These are phyloP conservation scores for Cucurbitaria berberidis DNA, from an alignment of 2,329 filamentous ascomycete genomes.

Conservation along the genomic window DNA sequence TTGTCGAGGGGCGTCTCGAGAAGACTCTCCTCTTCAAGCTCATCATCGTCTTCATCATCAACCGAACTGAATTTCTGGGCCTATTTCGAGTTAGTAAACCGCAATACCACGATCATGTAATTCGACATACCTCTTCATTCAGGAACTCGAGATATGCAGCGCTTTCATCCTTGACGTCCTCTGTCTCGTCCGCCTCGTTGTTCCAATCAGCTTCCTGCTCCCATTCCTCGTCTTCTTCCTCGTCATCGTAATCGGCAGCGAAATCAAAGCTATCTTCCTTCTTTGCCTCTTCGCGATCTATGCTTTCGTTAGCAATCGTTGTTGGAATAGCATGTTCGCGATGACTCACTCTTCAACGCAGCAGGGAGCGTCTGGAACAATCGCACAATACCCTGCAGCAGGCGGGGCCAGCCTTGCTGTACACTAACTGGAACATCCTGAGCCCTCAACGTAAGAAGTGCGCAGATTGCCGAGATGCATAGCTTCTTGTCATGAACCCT, in stretches of 20 bases:
- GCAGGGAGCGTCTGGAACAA: slow-evolving; percentile 90
- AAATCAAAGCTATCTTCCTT: slow-evolving; percentile 81
- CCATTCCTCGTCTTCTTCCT: slow-evolving; percentile 84
- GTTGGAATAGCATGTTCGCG: slow-evolving; percentile 5
- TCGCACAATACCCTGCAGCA: slow-evolving; percentile 86
- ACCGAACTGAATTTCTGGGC: slow-evolving; percentile 82
- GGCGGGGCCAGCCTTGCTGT: slow-evolving; percentile 90
- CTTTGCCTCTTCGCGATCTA: slow-evolving; percentile 88
- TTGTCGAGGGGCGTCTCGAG: slow-evolving; percentile 95
- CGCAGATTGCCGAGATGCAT: slow-evolving; percentile 90
- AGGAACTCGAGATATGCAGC: slow-evolving; percentile 95
- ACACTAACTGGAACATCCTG: slow-evolving; percentile 90
- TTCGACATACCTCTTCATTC: slow-evolving; percentile 79
- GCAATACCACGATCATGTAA: neutral
- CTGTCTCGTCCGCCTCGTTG: slow-evolving; percentile 67
- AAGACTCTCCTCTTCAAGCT: slow-evolving; percentile 89
- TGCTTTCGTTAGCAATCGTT: slow-evolving; percentile 23
- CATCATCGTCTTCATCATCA: slow-evolving; percentile 76
- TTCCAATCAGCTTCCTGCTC: slow-evolving; percentile 74
- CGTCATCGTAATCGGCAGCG: slow-evolving; percentile 73
- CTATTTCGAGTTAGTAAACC: slow-evolving; percentile 52
- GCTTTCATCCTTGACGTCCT: slow-evolving; percentile 84
- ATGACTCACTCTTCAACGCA: slow-evolving; percentile 77
- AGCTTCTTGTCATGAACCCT: slow-evolving; percentile 99
- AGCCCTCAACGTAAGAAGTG: slow-evolving; percentile 78